These are phyloP conservation scores for Histomonas meleagridis DNA, from an alignment of 208 protist species.

Conservation along the genomic window DNA sequence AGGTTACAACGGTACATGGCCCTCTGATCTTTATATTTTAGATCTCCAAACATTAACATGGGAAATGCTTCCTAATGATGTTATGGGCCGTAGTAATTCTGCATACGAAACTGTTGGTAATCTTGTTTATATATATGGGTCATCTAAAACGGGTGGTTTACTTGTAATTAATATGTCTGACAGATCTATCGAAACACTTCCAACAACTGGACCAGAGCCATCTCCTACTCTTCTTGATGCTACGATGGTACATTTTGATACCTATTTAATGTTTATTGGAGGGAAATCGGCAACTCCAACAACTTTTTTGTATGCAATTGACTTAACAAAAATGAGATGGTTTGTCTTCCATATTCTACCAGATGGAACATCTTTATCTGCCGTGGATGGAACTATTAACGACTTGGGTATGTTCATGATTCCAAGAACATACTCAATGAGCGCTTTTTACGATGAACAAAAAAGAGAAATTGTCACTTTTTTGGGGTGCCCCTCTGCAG, in stretches of 20 bases:
- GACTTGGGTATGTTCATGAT: not conserved
- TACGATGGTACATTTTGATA: not conserved
- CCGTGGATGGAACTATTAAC: not conserved
- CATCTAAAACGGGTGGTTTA: not conserved
- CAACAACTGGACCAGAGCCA: not conserved
- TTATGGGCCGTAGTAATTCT: not conserved
- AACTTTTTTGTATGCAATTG: not conserved
- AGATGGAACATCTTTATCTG: not conserved
- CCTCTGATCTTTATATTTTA: not conserved
- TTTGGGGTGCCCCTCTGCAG: not conserved
- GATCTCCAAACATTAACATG: not conserved
- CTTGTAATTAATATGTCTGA: not conserved
- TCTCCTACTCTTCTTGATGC: not conserved
- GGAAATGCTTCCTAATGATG: not conserved
- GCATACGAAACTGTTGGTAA: not conserved
- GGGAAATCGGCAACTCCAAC: not conserved
- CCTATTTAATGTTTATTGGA: constrained; percentile 13
- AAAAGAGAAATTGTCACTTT: not conserved
- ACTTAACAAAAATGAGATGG: not conserved
- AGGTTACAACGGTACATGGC: not conserved
- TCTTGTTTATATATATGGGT: not conserved
- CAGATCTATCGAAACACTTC: not conserved
- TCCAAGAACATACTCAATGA: not conserved
- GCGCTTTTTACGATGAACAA: not conserved
- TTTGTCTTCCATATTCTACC: constrained; percentile 10